These are phyloP conservation scores for Rhododendron vialii DNA, from an alignment of 148 eudicot species.

Conservation along the genomic window DNA sequence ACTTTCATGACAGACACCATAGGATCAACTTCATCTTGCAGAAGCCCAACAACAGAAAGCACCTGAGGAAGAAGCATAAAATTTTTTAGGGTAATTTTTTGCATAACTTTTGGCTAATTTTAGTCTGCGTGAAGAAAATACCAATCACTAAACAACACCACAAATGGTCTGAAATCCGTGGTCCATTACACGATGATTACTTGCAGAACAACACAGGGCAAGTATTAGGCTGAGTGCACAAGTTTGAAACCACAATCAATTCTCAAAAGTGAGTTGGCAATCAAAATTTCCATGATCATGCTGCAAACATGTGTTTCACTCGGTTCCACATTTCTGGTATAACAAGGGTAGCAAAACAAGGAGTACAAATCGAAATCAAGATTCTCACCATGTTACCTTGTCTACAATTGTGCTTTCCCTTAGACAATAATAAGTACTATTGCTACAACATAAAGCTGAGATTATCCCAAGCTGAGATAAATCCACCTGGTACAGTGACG, in stretches of 20 bases:
- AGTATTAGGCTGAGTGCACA: not conserved
- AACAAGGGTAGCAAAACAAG: not conserved
- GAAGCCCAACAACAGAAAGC: constrained; percentile 96
- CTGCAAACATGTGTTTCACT: not conserved
- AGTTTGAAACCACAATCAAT: not conserved
- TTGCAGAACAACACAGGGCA: not conserved
- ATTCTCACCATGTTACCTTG: not conserved
- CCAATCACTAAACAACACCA: not conserved
- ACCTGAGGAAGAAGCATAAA: constrained; percentile 40
- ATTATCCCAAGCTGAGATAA: not conserved
- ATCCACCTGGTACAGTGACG: not conserved
- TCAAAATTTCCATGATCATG: not conserved
- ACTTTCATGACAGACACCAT: constrained; percentile 99
- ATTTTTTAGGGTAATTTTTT: not conserved
- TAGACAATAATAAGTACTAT: not conserved
- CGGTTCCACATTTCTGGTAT: not conserved
- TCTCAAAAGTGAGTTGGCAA: not conserved
- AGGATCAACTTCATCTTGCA: constrained; percentile 97
- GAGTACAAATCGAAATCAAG: not conserved
- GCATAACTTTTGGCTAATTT: not conserved
- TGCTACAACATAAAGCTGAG: not conserved
- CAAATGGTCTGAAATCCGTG: not conserved
- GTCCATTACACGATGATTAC: not conserved
- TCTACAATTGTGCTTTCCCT: not conserved
- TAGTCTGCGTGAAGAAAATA: not conserved